Percentiles rank a stretch among this genome's conserved stretches.
Conservation (phyloP, 148 eudicot genomes). For the Arctostaphylos glauca region DNA sequence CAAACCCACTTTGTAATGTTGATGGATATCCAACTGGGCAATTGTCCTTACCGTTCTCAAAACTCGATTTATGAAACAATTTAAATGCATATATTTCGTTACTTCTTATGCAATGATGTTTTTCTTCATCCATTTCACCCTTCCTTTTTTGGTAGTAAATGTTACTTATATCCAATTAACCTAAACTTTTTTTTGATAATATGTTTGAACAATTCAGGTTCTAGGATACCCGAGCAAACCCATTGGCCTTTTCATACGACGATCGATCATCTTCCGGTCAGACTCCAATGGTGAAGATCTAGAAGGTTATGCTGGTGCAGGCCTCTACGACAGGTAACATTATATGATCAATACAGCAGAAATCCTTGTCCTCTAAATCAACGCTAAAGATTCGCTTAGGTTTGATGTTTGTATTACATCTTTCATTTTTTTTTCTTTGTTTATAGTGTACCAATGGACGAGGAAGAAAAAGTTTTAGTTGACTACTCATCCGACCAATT, state of each 20-base stretch:
- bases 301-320: conserved; percentile 99
- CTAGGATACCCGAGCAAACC: conserved; percentile 98
- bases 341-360: background rate
- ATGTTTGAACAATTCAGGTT: conserved; percentile 38
- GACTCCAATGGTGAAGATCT: conserved; percentile 99
- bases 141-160: too few species aligned
- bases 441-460: conserved; percentile 95
- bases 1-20: too few species aligned
- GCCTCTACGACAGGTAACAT: conserved; percentile 90
- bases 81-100: too few species aligned
- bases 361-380: background rate
- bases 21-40: too few species aligned
- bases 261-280: conserved; percentile 93
- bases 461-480: conserved; percentile 77
- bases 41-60: too few species aligned
- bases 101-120: too few species aligned
- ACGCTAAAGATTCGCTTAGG: background rate
- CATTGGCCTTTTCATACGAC: conserved; percentile 80
- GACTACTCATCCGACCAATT: conserved; percentile 82
- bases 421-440: background rate
- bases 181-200: background rate
- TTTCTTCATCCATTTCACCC: too few species aligned
- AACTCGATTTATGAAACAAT: too few species aligned
- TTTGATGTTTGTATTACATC: background rate
- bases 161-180: background rate